Evolutionary conservation across 106 monocot genomes (phyloP), one percentile per base, ranked within the genome.

Genomic region (Platanthera zijinensis): DNA sequence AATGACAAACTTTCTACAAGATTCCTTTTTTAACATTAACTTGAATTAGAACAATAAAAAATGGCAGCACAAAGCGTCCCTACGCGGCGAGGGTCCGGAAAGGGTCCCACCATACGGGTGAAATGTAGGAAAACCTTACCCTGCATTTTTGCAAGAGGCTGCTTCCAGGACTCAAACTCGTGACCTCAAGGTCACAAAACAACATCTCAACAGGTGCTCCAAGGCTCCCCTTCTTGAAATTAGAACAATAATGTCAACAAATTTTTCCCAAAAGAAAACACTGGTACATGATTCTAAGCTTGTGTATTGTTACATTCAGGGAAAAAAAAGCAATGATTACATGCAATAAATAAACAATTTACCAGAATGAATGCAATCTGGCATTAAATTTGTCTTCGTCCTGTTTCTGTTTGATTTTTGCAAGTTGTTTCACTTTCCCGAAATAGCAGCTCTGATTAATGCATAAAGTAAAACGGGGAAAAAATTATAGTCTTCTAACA

Each of bases 361-460:
- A 93, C 96, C 85, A 77, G 78, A 96, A 96, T 78, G 96, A 93
- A 84, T 96, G 93, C 67, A 96, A 75, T 77, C 84, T 85, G 13
- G 85, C 90, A 71, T 88, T 87, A 78, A 80, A 82, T 86, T 90
- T 90, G 52, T 93, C 90, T 81, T 91, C 90, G 79, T 93, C 93
- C 83, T 96, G 96, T 50, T 84, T 90, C 81, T 85, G 77, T 79
- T 90, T 90, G 57, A 96, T 51, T 81, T 79, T 82, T 77, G 90
- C 90, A 88, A 93, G 79, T 76, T 84, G 64, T 80, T 86, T 81
- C 47, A 90, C 93, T 78, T 75, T 90, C 21, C 61, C 83, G 76
- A 93, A 56, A 81, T 89, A 87, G 79, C 62, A 76, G 71, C 85
- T 87, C 96, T 96, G 80, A 77, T 75, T 63, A 89, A 77, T 5